Conservation (phyloP, 176 grass and related monocot genomes). For the Aegilops umbellulata region DNA sequence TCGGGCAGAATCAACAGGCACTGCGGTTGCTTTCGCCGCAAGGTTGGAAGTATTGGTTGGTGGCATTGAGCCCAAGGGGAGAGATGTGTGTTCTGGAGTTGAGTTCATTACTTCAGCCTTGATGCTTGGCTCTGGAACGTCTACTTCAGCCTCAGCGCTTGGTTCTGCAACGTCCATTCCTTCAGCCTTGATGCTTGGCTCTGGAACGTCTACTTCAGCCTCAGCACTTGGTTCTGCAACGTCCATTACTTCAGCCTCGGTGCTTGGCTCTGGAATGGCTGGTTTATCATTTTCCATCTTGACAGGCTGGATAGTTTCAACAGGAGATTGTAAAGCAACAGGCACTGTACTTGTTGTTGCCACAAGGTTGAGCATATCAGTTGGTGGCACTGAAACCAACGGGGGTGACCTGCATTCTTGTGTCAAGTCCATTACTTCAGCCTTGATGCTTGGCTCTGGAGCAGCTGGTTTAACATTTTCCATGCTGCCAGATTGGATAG, state of each 20-base stretch:
- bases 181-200: background rate
- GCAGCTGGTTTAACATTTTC: background rate
- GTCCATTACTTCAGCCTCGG: constrained; percentile 11
- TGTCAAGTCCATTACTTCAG: constrained; percentile 3
- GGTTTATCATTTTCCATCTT: background rate
- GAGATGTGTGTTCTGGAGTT: background rate
- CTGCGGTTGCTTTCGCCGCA: background rate
- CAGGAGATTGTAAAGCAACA: background rate
- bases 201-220: background rate
- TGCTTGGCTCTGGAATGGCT: constrained; percentile 16
- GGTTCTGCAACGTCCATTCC: background rate
- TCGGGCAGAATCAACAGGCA: background rate
- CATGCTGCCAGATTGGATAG: background rate
- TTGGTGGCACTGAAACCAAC: background rate
- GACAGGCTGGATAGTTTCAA: background rate
- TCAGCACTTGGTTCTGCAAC: constrained; percentile 6
- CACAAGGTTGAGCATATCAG: background rate
- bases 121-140: constrained; percentile 6
- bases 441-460: constrained; percentile 25
- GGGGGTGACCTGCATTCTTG: background rate
- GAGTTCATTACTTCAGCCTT: constrained; percentile 9
- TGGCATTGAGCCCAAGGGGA: background rate
- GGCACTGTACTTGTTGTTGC: background rate
- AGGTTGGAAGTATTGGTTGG: background rate
- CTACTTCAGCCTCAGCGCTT: background rate